Evolutionary conservation across 805 yeast species (phyloP).

Genomic region (Kregervanrija pseudodelftensis): DNA sequence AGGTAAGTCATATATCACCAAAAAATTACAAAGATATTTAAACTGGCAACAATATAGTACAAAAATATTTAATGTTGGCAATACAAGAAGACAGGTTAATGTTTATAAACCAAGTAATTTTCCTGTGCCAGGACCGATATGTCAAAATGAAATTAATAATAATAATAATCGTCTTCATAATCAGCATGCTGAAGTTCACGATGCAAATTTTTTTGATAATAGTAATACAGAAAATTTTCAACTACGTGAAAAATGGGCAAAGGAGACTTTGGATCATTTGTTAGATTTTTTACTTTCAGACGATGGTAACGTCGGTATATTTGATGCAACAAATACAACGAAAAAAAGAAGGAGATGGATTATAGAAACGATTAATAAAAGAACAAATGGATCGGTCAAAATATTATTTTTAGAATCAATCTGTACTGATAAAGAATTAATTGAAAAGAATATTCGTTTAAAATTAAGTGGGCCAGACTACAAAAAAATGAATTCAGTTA

Average conservation of each 20-base stretch:
- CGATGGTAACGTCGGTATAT: conserved; percentile 46
- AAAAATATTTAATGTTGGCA: conserved; percentile 68
- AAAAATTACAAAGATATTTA: conserved; percentile 51
- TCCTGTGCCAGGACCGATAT: conserved; percentile 30
- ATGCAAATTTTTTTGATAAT: conserved; percentile 36
- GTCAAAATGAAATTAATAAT: conserved; percentile 4
- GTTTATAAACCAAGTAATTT: conserved; percentile 30
- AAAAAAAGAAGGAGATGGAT: conserved; percentile 35
- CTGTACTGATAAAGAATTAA: conserved; percentile 71
- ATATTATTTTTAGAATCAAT: conserved; percentile 61
- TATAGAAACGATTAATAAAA: conserved; percentile 28
- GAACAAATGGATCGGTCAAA: conserved; percentile 28
- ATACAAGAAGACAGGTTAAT: conserved; percentile 55
- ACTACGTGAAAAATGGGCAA: conserved; percentile 46
- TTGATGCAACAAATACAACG: conserved; percentile 56
- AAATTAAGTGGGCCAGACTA: conserved; percentile 94
- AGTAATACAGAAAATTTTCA: conserved; percentile 35
- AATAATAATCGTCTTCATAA: conserved; percentile 11
- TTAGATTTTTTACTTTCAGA: conserved; percentile 35
- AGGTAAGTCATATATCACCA: conserved; percentile 69
- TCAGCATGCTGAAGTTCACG: conserved; percentile 18
- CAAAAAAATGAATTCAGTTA: conserved; percentile 70
- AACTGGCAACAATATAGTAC: conserved; percentile 57
- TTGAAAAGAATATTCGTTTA: conserved; percentile 76
- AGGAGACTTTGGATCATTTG: conserved; percentile 40